Evolutionary conservation across 2,329 filamentous ascomycete species (phyloP), one percentile per base, ranked within the genome.

Genomic region (Cadophora sp.): DNA sequence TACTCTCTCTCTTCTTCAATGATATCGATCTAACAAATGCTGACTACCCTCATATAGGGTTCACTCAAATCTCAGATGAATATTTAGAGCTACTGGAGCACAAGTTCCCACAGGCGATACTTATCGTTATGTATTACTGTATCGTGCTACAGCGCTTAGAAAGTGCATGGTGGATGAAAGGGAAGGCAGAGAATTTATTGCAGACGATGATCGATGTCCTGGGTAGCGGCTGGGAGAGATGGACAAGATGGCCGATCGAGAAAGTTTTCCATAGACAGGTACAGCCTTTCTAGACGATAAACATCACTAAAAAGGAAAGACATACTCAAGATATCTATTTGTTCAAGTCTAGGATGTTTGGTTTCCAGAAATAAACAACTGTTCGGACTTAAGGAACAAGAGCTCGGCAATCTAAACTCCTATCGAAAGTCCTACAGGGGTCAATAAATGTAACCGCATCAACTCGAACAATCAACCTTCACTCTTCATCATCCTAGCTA

Each of bases 111-210:
- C 74, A 79, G 66, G 78, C 79, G 6, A 59, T 81, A 60, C 68
- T 81, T 22, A 73, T 80, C 41, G 73, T 80, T 4, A 75, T 75
- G 14, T 75, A 79, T 69, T 81, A 79, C 67, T 80, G 78, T 66
- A 76, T 79, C 43, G 71, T 78, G 9, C 65, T 83, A 62, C 78
- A 81, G 69, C 72, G 73, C 20, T 51, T 80, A 36, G 75, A 76
- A 14, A 65, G 75, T 27, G 69, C 77, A 50, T 83, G 81, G 80
- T 83, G 81, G 81, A 78, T 81, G 72, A 73, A 78, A 3, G 79
- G 81, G 14, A 82, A 81, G 76, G 78, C 78, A 4, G 72, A 73
- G 43, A 76, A 77, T 50, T 68, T 82, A n/a, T 70, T 83, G 22
- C 71, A 70, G 48, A 78, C 78, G 41, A 75, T 82, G 47, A 60